A percentile compares a stretch with the other conserved stretches of the same genome.
These are phyloP conservation scores for Ceratocystis huliohia DNA, from an alignment of 2,329 filamentous ascomycete genomes.

Conservation along the genomic window DNA sequence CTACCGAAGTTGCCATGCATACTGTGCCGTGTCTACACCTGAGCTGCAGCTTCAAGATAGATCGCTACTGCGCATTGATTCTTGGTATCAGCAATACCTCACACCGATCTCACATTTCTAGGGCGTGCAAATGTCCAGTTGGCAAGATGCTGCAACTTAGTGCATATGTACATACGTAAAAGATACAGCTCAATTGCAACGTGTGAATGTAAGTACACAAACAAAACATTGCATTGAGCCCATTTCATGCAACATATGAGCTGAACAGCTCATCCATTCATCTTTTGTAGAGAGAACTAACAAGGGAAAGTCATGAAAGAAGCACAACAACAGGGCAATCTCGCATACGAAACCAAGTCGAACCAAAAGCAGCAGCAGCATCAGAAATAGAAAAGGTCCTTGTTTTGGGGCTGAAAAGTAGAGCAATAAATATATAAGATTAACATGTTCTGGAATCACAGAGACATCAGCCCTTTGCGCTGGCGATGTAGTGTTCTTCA, in stretches of 20 bases:
- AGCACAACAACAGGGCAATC: no score
- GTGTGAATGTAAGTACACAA: no score
- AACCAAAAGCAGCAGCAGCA: no score
- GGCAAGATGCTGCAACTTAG: neutral
- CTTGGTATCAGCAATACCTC: neutral
- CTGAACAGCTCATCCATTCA: neutral
- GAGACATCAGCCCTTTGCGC: slow-evolving; percentile 5
- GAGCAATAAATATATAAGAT: neutral
- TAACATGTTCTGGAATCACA: neutral
- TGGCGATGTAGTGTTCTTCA: neutral
- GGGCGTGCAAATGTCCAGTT: neutral
- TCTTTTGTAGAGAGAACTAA: neutral
- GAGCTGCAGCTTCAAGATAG: neutral
- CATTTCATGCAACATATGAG: neutral
- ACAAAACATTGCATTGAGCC: no score
- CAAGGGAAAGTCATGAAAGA: no score
- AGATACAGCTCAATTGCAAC: neutral
- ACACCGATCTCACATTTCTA: neutral
- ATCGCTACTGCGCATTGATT: neutral
- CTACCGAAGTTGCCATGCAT: neutral
- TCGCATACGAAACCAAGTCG: no score
- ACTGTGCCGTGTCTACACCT: neutral
- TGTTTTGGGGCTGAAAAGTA: neutral
- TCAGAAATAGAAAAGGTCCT: no score
- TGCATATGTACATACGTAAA: neutral